Evolutionary conservation across 2,329 filamentous ascomycete species (phyloP), one percentile per base, ranked within the genome.

Genomic region (Diplodia seriata): DNA sequence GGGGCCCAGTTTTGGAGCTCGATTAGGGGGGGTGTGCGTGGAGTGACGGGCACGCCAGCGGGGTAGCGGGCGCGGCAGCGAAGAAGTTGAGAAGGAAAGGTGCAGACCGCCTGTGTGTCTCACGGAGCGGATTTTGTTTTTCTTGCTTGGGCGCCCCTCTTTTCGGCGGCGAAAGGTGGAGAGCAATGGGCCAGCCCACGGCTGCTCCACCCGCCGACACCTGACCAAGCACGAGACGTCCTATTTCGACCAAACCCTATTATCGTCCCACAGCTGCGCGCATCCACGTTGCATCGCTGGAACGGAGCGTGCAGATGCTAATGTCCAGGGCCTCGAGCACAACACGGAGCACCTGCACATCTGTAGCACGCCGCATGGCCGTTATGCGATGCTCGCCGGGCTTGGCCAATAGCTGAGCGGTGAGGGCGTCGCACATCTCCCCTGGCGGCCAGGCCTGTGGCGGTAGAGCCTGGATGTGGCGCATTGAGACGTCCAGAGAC

Each of bases 261-360:
- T 50, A 33, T 15, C 57, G 57, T 62, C 26, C 40, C 57, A 62
- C 57, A 47, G 57, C n/a, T 62, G 38, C 6, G 38, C 15, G 12
- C 26, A 61, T 61, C 40, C 57, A 62, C 36, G 57, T 18, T 50
- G 26, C 57, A 40, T 18, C 57, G 55, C 9, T 20, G 43, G 18
- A 31, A 29, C n/a, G 38, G 56, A 26, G 15, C 40, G 40, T 50
- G 57, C 57, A 62, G 40, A 62, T 7, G 11, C 20, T 47, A 47
- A 47, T 11, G 38, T 36, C 33, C 40, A 62, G 23, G 57, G 26
- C 40, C 57, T 50, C 57, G 57, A 62, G 57, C 40, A 62, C 57
- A 62, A 47, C 43, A 9, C 43, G 9, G 12, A 31, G 38, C 23
- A 20, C 23, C 23, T 49, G n/a, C 43, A 47, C 47, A 51, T n/a